phyloP scores from a whole-genome alignment of 495 filamentous ascomycete species.

The Pyronema omphalodes region DNA sequence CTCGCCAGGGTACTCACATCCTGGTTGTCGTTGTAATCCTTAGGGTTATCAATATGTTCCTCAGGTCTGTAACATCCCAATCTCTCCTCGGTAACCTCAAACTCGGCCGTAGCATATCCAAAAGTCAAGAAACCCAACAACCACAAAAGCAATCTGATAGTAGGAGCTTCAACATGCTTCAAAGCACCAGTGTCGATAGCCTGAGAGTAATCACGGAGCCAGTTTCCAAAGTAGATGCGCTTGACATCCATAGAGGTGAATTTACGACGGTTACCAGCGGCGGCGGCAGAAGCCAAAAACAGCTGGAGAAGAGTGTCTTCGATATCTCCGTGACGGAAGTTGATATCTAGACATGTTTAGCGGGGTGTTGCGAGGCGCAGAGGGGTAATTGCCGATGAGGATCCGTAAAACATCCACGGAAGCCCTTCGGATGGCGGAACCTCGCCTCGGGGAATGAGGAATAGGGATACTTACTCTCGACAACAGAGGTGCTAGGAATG shows the following conservation, averaged over 20 bases:
- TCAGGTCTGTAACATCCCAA: conserved; percentile 78
- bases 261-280: conserved; percentile 43
- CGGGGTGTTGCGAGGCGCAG: not conserved
- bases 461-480: conserved; percentile 30
- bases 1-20: conserved; percentile 32
- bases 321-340: conserved; percentile 93
- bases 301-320: conserved; percentile 70
- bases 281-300: conserved; percentile 53
- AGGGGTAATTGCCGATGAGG: not conserved
- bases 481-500: conserved; percentile 52
- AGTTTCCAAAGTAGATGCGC: conserved; percentile 78
- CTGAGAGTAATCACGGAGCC: conserved; percentile 70
- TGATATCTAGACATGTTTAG: conserved; percentile 34
- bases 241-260: conserved; percentile 78
- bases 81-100: conserved; percentile 74
- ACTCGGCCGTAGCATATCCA: conserved; percentile 75
- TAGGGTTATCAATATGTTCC: conserved; percentile 70
- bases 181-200: conserved; percentile 74
- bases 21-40: conserved; percentile 64
- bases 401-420: too few species aligned
- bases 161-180: conserved; percentile 72
- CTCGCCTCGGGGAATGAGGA: too few species aligned
- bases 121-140: conserved; percentile 44
- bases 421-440: too few species aligned
- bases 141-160: conserved; percentile 58